These are phyloP conservation scores for Neurospora pannonica DNA, from an alignment of 495 filamentous ascomycete genomes.

Conservation along the genomic window DNA sequence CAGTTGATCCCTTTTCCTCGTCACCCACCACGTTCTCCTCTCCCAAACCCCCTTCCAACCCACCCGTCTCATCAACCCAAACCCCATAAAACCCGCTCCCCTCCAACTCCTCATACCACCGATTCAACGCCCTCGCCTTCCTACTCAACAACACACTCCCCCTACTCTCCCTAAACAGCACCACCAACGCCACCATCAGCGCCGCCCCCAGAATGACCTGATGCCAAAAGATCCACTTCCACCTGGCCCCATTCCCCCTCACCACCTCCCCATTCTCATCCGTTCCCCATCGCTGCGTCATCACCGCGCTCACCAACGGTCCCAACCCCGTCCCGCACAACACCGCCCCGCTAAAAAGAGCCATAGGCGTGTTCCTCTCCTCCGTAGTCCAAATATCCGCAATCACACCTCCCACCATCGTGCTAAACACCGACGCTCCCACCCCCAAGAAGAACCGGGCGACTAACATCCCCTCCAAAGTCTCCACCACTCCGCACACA, in stretches of 20 bases:
- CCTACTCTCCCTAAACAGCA: conserved; percentile 74
- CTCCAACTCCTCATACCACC: conserved; percentile 71
- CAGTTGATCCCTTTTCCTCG: conserved; percentile 17
- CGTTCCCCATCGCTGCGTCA: conserved; percentile 44
- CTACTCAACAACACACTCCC: conserved; percentile 72
- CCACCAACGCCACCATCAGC: conserved; percentile 50
- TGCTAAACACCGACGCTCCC: conserved; percentile 72
- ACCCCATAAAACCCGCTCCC: conserved; percentile 56
- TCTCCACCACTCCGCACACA: conserved; percentile 65
- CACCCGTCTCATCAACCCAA: conserved; percentile 10
- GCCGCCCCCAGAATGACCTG: conserved; percentile 63
- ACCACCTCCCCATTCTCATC: not conserved
- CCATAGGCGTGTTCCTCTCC: conserved; percentile 84
- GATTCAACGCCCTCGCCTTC: conserved; percentile 65
- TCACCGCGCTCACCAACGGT: conserved; percentile 61
- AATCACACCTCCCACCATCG: conserved; percentile 89
- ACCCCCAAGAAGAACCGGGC: conserved; percentile 70
- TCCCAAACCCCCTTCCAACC: not conserved
- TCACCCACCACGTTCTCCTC: not conserved
- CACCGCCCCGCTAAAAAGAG: conserved; percentile 66
- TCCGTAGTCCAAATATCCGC: conserved; percentile 76
- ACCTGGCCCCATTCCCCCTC: conserved; percentile 28
- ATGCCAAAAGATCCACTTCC: conserved; percentile 89
- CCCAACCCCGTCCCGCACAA: conserved; percentile 76
- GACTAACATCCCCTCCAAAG: conserved; percentile 63